Conservation (phyloP, 306 rosid species). For the Sesbania bispinosa region DNA sequence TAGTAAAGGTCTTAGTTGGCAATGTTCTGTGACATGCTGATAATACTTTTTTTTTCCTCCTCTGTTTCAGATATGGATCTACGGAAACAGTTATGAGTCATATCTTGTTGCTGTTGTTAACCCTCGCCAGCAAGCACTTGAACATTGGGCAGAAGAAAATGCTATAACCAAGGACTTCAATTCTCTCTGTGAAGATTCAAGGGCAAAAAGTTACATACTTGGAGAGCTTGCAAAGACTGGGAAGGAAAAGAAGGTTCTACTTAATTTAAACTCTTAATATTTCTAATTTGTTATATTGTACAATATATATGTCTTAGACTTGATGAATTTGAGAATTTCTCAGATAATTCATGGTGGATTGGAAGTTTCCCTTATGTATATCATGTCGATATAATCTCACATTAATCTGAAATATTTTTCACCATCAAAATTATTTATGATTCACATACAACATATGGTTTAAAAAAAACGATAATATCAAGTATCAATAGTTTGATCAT, state of each 20-base stretch:
- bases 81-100: constrained; percentile 85
- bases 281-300: not conserved
- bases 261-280: not conserved
- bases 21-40: too few relatives aligned
- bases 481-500: too few relatives aligned
- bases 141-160: constrained; percentile 74
- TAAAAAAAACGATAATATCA: too few relatives aligned
- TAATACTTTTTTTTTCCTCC: not conserved
- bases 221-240: constrained; percentile 63
- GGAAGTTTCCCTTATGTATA: too few relatives aligned
- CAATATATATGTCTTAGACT: too few relatives aligned
- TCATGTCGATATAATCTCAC: too few relatives aligned
- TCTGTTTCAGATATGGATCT: constrained; percentile 80
- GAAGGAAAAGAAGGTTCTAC: constrained; percentile 72
- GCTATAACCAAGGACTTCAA: constrained; percentile 45
- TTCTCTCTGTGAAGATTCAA: constrained; percentile 63
- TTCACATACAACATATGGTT: too few relatives aligned
- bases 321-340: too few relatives aligned
- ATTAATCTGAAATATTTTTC: too few relatives aligned
- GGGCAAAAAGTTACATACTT: constrained; percentile 53
- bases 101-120: constrained; percentile 76
- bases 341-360: too few relatives aligned
- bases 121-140: constrained; percentile 54
- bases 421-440: too few relatives aligned
- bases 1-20: too few relatives aligned